phyloP scores from a whole-genome alignment of 768 basidiomycete genomes.

The Asterophora lycoperdoides region DNA sequence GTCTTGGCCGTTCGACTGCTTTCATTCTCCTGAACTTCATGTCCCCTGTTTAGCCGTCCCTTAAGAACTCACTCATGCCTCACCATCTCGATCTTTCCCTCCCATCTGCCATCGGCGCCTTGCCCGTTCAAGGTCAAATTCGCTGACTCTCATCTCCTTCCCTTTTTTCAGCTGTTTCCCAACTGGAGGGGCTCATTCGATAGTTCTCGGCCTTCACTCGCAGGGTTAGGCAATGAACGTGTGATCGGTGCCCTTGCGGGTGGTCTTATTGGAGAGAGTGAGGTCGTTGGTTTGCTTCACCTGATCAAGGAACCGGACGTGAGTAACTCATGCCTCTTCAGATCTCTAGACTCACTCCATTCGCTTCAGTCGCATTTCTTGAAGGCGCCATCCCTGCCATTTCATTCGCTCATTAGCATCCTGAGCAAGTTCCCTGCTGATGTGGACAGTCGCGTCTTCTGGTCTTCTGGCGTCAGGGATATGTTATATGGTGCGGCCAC shows the following conservation, averaged over 20 bases:
- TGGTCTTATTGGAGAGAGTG: slow-evolving; percentile 62
- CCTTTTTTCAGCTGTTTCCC: slow-evolving; percentile 65
- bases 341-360: slow-evolving; percentile 10
- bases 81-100: background rate
- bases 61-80: background rate
- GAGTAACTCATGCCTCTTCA: slow-evolving; percentile 21
- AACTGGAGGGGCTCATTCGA: slow-evolving; percentile 76
- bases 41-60: background rate
- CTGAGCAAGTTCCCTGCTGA: slow-evolving; percentile 77
- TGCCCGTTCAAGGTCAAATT: background rate
- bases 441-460: slow-evolving; percentile 71
- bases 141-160: background rate
- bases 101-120: background rate
- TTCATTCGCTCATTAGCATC: slow-evolving; percentile 71
- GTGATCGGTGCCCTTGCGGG: slow-evolving; percentile 58
- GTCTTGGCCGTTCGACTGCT: background rate
- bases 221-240: slow-evolving; percentile 54
- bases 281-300: slow-evolving; percentile 61
- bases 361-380: slow-evolving; percentile 70
- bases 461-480: slow-evolving; percentile 60
- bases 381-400: slow-evolving; percentile 79
- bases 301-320: slow-evolving; percentile 79
- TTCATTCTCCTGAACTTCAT: background rate
- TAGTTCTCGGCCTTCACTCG: slow-evolving; percentile 62
- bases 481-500: slow-evolving; percentile 55